Evolutionary conservation across 352 stramenopile genomes (phyloP).

Genomic region (Phytophthora aleatoria): DNA sequence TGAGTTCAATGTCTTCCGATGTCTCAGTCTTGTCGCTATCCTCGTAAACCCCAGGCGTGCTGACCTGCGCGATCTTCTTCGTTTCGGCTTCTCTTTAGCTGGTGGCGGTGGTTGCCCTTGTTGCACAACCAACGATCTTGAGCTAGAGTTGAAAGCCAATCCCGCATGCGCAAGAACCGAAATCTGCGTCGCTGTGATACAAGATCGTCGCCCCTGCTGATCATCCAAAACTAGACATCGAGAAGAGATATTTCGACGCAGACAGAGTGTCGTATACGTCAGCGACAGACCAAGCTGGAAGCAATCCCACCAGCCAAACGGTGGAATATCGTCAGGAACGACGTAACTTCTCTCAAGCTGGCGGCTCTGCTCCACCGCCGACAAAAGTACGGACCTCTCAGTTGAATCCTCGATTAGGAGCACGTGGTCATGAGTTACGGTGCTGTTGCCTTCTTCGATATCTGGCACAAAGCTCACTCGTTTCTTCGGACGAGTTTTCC

Average conservation of each 20-base stretch:
- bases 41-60: slow-evolving; percentile 10
- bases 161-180: slow-evolving; percentile 39
- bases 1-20: slow-evolving; percentile 10
- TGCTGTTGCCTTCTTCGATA: slow-evolving; percentile 11
- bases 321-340: slow-evolving; percentile 41
- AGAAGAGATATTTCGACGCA: slow-evolving; percentile 58
- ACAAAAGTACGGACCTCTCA: slow-evolving; percentile 5
- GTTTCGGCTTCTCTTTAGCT: slow-evolving; percentile 14
- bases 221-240: slow-evolving; percentile 41
- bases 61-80: slow-evolving; percentile 7
- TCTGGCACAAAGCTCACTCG: slow-evolving; percentile 30
- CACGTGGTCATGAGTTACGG: slow-evolving; percentile 23
- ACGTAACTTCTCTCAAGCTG: slow-evolving; percentile 57
- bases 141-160: slow-evolving; percentile 50
- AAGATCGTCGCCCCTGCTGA: background rate
- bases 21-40: slow-evolving; percentile 13
- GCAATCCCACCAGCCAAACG: slow-evolving; percentile 55
- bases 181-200: slow-evolving; percentile 35
- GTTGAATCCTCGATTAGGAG: slow-evolving; percentile 20
- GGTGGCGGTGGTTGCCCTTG: slow-evolving; percentile 19
- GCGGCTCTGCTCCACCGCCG: slow-evolving; percentile 39
- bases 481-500: slow-evolving; percentile 17
- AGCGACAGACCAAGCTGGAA: slow-evolving; percentile 55
- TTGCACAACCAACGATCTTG: slow-evolving; percentile 37
- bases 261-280: slow-evolving; percentile 51